phyloP scores from a whole-genome alignment of 2,329 filamentous ascomycete species.

The Penicillium sp. region DNA sequence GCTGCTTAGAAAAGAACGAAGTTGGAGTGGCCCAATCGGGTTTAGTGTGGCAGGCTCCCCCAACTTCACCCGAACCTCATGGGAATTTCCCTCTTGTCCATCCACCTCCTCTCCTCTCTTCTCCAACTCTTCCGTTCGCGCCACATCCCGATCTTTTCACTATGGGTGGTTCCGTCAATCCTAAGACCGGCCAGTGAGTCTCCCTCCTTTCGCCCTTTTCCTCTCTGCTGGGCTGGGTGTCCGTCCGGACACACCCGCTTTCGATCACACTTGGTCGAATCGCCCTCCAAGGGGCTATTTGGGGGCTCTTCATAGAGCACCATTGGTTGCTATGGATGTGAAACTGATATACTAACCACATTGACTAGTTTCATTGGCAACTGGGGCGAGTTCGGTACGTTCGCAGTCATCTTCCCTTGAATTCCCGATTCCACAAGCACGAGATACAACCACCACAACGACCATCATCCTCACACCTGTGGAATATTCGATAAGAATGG shows the following conservation, averaged over 20 bases:
- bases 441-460: neutral
- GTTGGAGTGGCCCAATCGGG: constrained; percentile 33
- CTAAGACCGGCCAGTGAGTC: constrained; percentile 52
- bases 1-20: constrained; percentile 28
- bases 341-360: constrained; percentile 28
- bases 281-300: too few species aligned
- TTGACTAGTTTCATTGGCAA: constrained; percentile 68
- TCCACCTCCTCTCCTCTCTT: constrained; percentile 15
- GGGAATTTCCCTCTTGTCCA: constrained; percentile 27
- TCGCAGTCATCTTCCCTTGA: constrained; percentile 22
- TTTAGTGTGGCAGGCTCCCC: constrained; percentile 37
- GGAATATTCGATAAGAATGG: neutral
- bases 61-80: constrained; percentile 40
- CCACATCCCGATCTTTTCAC: constrained; percentile 28
- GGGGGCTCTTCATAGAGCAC: neutral
- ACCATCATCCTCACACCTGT: neutral
- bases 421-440: constrained; percentile 17
- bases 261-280: constrained; percentile 2
- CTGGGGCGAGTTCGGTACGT: constrained; percentile 78
- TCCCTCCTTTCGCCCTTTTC: constrained; percentile 3
- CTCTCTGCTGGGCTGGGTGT: constrained; percentile 1
- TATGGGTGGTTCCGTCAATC: constrained; percentile 45
- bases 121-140: constrained; percentile 14
- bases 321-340: neutral
- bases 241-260: constrained; percentile 28